Conservation (phyloP, 306 rosid genomes). For the Astragalus glycyphyllos region DNA sequence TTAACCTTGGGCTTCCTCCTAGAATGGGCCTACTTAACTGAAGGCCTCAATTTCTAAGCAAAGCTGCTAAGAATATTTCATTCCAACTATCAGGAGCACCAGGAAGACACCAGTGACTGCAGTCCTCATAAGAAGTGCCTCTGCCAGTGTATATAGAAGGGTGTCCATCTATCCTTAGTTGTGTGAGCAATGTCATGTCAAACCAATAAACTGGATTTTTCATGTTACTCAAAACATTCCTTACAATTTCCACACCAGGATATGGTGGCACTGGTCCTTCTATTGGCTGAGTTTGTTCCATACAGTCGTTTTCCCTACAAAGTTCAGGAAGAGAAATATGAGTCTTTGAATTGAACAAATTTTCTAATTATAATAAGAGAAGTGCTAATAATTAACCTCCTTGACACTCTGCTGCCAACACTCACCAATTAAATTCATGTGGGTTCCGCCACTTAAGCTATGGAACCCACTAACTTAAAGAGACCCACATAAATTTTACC, state of each 20-base stretch:
- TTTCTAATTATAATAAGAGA: background rate
- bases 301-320: constrained; percentile 47
- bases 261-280: constrained; percentile 46
- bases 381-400: too few species aligned
- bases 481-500: too few species aligned
- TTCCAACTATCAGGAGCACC: constrained; percentile 86
- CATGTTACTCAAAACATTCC: constrained; percentile 50
- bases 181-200: constrained; percentile 71
- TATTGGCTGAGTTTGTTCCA: constrained; percentile 46
- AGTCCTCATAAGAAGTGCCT: constrained; percentile 53
- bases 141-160: constrained; percentile 66
- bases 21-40: too few species aligned
- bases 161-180: constrained; percentile 74
- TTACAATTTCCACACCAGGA: constrained; percentile 59
- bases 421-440: too few species aligned
- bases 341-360: background rate
- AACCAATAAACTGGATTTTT: constrained; percentile 54
- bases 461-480: too few species aligned
- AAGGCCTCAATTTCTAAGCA: constrained; percentile 33
- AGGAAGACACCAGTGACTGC: constrained; percentile 82
- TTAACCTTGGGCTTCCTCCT: too few species aligned
- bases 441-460: too few species aligned
- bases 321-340: constrained; percentile 7
- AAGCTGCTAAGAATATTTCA: constrained; percentile 58
- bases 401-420: too few species aligned